Evolutionary conservation across 495 filamentous ascomycete species (phyloP).

Genomic region (Extremus antarcticus): DNA sequence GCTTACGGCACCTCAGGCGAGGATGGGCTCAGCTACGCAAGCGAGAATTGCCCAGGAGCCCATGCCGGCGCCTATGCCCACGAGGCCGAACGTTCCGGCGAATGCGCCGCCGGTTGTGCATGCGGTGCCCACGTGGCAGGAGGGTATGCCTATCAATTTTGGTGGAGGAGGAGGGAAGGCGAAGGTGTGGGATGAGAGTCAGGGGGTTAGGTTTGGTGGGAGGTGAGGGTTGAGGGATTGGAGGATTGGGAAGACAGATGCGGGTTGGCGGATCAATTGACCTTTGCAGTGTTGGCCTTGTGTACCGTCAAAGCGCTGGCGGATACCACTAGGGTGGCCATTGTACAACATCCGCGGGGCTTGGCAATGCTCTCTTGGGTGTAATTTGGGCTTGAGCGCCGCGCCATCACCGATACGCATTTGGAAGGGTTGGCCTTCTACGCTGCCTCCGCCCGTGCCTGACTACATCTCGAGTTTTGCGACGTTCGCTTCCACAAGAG

Average conservation of each 20-base stretch:
- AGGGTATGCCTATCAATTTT: conserved; percentile 22
- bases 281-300: too few relatives aligned
- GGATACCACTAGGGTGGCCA: too few relatives aligned
- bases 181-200: neutral
- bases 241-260: neutral
- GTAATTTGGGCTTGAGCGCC: too few relatives aligned
- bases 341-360: too few relatives aligned
- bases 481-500: too few relatives aligned
- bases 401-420: too few relatives aligned
- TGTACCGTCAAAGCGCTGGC: too few relatives aligned
- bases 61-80: conserved; percentile 12
- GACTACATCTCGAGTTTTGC: too few relatives aligned
- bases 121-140: conserved; percentile 16
- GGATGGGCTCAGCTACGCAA: neutral
- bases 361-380: too few relatives aligned
- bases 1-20: neutral
- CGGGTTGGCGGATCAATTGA: too few relatives aligned
- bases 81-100: conserved; percentile 2
- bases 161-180: neutral
- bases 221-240: neutral
- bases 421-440: too few relatives aligned
- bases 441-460: too few relatives aligned
- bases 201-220: neutral
- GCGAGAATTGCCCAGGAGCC: conserved; percentile 11
- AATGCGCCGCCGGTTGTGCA: neutral